Conservation (phyloP, 257 asterid species). For the Solanum etuberosum region DNA sequence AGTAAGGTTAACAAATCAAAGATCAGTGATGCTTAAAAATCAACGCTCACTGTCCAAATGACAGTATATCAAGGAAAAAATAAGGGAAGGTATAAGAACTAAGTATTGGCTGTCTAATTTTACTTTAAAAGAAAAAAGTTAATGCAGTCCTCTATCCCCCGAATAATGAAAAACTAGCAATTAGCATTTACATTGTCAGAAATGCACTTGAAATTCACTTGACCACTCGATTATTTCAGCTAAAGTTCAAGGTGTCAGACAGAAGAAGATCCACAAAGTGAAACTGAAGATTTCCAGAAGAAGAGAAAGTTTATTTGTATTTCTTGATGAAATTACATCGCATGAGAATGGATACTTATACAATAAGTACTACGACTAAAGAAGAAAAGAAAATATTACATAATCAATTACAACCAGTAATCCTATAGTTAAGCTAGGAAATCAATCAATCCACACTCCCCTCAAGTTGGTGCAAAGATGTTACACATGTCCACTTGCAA, state of each 20-base stretch:
- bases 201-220: background rate
- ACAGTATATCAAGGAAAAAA: background rate
- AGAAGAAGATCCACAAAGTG: background rate
- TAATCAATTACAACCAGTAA: background rate
- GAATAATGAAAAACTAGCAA: background rate
- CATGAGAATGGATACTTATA: background rate
- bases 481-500: background rate
- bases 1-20: background rate
- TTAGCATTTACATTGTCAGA: background rate
- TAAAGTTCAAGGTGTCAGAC: background rate
- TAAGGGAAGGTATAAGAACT: background rate
- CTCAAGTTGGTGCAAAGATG: background rate
- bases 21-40: background rate
- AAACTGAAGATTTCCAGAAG: background rate
- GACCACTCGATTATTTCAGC: background rate
- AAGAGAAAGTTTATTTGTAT: background rate
- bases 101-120: background rate
- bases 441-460: background rate
- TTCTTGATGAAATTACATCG: background rate
- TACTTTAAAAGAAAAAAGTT: background rate
- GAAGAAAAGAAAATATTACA: background rate
- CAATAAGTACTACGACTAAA: background rate
- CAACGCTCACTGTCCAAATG: background rate
- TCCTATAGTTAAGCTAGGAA: background rate
- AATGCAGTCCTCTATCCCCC: background rate